Conservation (phyloP, 352 stramenopile species). For the Phytophthora pistaciae region DNA sequence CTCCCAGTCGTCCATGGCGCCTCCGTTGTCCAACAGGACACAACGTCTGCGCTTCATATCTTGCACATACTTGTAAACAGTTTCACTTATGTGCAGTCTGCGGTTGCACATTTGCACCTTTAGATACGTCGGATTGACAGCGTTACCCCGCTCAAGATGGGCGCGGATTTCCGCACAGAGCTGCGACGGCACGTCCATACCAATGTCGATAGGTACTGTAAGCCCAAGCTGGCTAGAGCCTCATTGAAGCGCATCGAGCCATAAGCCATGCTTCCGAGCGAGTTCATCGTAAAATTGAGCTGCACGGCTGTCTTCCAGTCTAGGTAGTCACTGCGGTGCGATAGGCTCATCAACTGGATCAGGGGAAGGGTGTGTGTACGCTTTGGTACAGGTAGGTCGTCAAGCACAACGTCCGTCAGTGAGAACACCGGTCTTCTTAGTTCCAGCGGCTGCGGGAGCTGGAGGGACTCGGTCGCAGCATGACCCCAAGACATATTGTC, state of each 20-base stretch:
- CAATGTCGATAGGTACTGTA: background rate
- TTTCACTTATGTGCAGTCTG: background rate
- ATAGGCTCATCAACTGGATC: conserved; percentile 2
- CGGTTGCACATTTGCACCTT: background rate
- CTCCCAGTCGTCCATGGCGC: background rate
- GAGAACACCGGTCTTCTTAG: background rate
- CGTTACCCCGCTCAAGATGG: background rate
- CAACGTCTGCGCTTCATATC: background rate
- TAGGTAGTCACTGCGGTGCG: background rate
- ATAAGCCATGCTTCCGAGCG: background rate
- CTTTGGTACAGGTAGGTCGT: background rate
- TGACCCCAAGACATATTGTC: too few species aligned
- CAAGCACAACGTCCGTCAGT: background rate
- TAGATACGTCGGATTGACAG: background rate
- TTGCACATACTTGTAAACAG: background rate
- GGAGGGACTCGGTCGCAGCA: background rate
- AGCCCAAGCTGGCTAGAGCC: background rate
- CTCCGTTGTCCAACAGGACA: background rate
- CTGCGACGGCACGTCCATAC: background rate
- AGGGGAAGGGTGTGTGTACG: background rate
- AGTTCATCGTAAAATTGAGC: background rate
- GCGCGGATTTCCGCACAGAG: background rate
- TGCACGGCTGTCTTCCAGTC: conserved; percentile 3
- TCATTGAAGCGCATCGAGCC: background rate
- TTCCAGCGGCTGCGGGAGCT: background rate